phyloP scores from a whole-genome alignment of 2,329 filamentous ascomycete genomes.

The Amphichorda felina region DNA sequence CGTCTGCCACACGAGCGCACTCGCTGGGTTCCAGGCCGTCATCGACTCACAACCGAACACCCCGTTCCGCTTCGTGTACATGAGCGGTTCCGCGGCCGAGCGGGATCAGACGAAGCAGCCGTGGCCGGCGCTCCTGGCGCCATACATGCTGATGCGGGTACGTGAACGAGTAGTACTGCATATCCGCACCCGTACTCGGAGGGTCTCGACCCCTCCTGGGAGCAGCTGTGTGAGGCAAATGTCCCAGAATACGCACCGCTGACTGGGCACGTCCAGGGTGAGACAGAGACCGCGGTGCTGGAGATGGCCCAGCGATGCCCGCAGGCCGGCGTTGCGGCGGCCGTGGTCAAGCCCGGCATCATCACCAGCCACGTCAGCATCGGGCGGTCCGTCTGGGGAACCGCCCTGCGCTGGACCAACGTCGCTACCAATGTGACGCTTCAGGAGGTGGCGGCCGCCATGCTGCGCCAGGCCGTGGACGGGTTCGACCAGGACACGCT shows the following conservation, averaged over 20 bases:
- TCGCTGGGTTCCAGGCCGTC: conserved; percentile 21
- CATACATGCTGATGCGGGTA: conserved; percentile 36
- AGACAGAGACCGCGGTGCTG: conserved; percentile 30
- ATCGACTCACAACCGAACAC: conserved; percentile 11
- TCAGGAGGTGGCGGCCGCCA: conserved; percentile 23
- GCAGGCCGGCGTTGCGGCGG: conserved; percentile 22
- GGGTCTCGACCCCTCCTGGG: no score
- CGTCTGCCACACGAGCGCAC: conserved; percentile 24
- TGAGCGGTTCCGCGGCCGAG: conserved; percentile 25
- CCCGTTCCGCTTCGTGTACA: conserved; percentile 31
- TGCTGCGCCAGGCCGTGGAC: conserved; percentile 29
- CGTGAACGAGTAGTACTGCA: conserved; percentile 21
- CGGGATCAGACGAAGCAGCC: conserved; percentile 24
- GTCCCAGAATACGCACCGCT: no score
- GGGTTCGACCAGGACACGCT: conserved; percentile 35
- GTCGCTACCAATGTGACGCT: conserved; percentile 21
- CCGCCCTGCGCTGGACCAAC: conserved; percentile 6
- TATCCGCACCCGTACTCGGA: conserved; percentile 25
- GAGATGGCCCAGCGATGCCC: conserved; percentile 24
- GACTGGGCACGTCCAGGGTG: no score
- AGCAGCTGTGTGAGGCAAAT: no score
- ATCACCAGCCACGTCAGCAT: conserved; percentile 15
- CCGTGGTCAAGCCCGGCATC: conserved; percentile 29
- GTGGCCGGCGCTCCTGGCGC: conserved; percentile 12
- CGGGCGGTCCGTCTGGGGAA: background rate